Conservation (phyloP, 129 eudicot species). For the Tagetes erecta region DNA sequence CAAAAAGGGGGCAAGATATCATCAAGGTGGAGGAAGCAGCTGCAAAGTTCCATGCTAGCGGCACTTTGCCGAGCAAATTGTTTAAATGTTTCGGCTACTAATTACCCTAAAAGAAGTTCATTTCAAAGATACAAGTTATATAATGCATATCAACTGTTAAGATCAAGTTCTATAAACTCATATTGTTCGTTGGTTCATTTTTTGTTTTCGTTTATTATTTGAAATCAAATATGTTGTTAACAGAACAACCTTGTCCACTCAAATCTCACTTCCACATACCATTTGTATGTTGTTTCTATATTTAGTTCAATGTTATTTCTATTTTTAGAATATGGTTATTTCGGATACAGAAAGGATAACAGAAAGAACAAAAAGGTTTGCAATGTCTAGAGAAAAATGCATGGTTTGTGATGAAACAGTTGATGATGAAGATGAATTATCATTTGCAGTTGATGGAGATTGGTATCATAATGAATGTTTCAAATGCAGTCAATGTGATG, state of each 20-base stretch:
- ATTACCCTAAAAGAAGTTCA: neutral
- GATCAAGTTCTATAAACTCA: neutral
- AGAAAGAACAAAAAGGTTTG: conserved; percentile 17
- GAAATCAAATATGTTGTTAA: neutral
- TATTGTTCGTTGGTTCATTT: neutral
- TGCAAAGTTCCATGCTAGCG: conserved; percentile 59
- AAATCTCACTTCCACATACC: neutral
- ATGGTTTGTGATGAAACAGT: conserved; percentile 23
- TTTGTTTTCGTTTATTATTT: conserved; percentile 6
- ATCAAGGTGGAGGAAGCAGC: conserved; percentile 58
- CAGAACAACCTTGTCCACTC: conserved; percentile 9
- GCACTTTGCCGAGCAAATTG: conserved; percentile 47
- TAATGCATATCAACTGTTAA: conserved; percentile 3
- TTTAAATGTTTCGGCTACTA: conserved; percentile 49
- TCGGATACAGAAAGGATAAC: conserved; percentile 13
- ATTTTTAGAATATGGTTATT: conserved; percentile 18
- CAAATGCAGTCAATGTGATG: conserved; percentile 33
- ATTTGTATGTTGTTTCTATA: neutral
- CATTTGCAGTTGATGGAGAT: conserved; percentile 20
- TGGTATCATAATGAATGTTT: conserved; percentile 27
- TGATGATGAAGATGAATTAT: conserved; percentile 10
- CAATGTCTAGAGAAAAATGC: conserved; percentile 35
- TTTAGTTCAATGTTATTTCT: conserved; percentile 14
- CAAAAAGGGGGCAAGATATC: conserved; percentile 49
- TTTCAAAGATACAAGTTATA: neutral